Evolutionary conservation across 2,329 filamentous ascomycete species (phyloP).

Genomic region (Phyllosticta citrichinensis): DNA sequence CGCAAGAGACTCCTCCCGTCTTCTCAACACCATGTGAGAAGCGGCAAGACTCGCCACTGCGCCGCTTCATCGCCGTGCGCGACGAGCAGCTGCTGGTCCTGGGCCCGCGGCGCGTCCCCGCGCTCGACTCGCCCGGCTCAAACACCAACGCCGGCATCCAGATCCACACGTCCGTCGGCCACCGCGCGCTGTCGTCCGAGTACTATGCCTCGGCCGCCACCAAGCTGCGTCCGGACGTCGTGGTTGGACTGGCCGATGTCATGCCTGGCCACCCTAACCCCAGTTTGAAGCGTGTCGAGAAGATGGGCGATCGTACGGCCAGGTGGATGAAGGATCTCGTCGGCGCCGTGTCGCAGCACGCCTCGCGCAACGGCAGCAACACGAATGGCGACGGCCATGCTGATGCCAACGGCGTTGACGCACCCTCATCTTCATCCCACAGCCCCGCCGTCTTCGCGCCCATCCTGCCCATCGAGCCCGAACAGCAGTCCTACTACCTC

Average conservation of each 20-base stretch:
- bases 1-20: slow-evolving; percentile 39
- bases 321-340: slow-evolving; percentile 67
- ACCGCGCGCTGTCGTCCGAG: slow-evolving; percentile 56
- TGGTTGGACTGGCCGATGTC: slow-evolving; percentile 66
- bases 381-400: background rate
- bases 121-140: slow-evolving; percentile 56
- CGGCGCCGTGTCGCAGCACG: slow-evolving; percentile 23
- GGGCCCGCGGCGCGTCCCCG: slow-evolving; percentile 66
- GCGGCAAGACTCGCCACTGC: slow-evolving; percentile 47
- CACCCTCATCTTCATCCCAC: background rate
- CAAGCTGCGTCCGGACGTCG: slow-evolving; percentile 67
- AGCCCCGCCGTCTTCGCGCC: slow-evolving; percentile 43
- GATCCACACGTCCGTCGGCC: slow-evolving; percentile 80
- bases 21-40: slow-evolving; percentile 37
- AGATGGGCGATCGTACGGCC: slow-evolving; percentile 80
- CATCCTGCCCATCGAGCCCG: slow-evolving; percentile 63
- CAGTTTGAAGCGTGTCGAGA: slow-evolving; percentile 61
- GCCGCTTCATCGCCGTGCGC: slow-evolving; percentile 67
- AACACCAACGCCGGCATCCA: slow-evolving; percentile 64
- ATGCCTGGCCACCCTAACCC: slow-evolving; percentile 48
- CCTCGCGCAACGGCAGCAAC: slow-evolving; percentile 11
- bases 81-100: slow-evolving; percentile 58
- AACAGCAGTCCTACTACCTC: slow-evolving; percentile 72
- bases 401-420: background rate
- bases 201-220: slow-evolving; percentile 58